These are phyloP conservation scores for Gossypium sturtianum DNA, from an alignment of 345 rosid genomes.

Conservation along the genomic window DNA sequence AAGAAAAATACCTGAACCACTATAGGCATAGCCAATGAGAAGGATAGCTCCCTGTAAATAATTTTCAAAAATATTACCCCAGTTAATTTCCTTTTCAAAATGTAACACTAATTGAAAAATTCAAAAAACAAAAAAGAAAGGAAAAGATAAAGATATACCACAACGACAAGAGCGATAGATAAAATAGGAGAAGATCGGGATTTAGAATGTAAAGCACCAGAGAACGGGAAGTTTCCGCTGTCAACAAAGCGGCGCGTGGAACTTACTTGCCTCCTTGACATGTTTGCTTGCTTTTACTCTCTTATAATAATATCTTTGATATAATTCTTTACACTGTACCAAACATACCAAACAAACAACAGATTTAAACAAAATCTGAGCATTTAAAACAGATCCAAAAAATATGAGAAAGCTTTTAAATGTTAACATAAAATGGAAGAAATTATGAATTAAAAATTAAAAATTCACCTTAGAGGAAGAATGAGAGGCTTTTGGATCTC, in stretches of 20 bases:
- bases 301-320: not conserved
- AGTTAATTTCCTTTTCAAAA: not conserved
- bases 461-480: not conserved
- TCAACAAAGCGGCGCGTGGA: conserved; percentile 71
- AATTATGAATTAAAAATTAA: not conserved
- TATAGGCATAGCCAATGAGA: conserved; percentile 62
- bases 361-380: not conserved
- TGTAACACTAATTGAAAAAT: not conserved
- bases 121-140: not conserved
- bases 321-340: not conserved
- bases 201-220: conserved; percentile 68
- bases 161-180: conserved; percentile 59
- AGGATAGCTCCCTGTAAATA: conserved; percentile 68
- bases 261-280: conserved; percentile 87
- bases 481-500: conserved; percentile 8
- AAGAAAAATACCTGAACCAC: conserved; percentile 52
- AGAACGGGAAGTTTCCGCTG: conserved; percentile 68
- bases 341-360: not conserved
- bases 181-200: conserved; percentile 73
- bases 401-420: not conserved
- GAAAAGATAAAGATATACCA: conserved; percentile 35
- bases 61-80: not conserved
- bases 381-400: not conserved
- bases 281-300: conserved; percentile 14
- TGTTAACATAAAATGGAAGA: not conserved